A percentile compares a stretch with the other conserved stretches of the same genome.
Evolutionary conservation across 768 basidiomycete genomes (phyloP).

Genomic region (Leccinum truebloodii): DNA sequence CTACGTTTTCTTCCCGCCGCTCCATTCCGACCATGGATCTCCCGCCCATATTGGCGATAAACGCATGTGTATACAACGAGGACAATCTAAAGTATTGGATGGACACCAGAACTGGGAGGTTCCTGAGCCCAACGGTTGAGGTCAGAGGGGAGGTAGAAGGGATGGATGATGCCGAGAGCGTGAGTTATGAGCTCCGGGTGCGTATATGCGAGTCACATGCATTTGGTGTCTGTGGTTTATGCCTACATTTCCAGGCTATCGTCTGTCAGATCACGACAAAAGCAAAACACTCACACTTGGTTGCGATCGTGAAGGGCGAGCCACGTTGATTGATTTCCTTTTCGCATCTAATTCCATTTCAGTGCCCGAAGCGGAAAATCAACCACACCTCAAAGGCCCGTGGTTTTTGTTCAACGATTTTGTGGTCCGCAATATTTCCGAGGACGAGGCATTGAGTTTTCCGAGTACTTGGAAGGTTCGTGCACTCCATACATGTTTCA

Average conservation of each 20-base stretch:
- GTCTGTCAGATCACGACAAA: constrained; percentile 78
- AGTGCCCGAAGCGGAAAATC: constrained; percentile 72
- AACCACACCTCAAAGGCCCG: constrained; percentile 44
- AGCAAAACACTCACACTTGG: constrained; percentile 76
- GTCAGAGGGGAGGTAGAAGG: constrained; percentile 62
- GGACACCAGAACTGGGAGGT: constrained; percentile 47
- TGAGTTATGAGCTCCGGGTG: constrained; percentile 75
- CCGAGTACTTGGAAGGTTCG: constrained; percentile 90
- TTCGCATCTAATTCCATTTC: background rate
- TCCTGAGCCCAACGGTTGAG: constrained; percentile 58
- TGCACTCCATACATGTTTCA: background rate
- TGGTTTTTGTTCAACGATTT: constrained; percentile 99
- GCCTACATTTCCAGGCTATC: constrained; percentile 55
- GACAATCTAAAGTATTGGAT: constrained; percentile 78
- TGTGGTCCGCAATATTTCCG: constrained; percentile 77
- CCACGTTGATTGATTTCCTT: background rate
- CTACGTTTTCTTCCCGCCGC: constrained; percentile 69
- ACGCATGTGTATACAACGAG: constrained; percentile 77
- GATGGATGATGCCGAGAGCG: constrained; percentile 52
- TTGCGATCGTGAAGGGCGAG: constrained; percentile 82
- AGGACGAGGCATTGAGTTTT: constrained; percentile 87
- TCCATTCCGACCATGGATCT: constrained; percentile 64
- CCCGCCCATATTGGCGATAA: constrained; percentile 84
- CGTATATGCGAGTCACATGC: constrained; percentile 25
- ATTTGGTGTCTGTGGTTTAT: background rate